Conservation (phyloP, 805 yeast genomes). For the Candida maris region DNA sequence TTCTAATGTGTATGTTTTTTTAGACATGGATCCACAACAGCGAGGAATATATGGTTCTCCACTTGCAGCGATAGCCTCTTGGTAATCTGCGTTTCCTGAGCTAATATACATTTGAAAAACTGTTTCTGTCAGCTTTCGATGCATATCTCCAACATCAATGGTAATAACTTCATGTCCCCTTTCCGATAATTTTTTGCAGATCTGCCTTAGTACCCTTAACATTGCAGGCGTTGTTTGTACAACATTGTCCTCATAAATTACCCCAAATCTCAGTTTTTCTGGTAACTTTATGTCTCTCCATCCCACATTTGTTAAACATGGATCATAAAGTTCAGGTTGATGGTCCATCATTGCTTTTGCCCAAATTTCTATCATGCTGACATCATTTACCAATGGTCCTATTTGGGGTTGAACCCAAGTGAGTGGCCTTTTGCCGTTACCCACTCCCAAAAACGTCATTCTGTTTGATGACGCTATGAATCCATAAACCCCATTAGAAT, state of each 20-base stretch:
- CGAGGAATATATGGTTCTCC: conserved; percentile 7
- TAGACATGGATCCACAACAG: conserved; percentile 5
- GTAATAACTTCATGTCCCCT: conserved; percentile 50
- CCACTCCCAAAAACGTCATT: conserved; percentile 32
- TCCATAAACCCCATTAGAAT: conserved; percentile 50
- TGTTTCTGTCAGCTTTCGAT: conserved; percentile 5
- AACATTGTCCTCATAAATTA: conserved; percentile 38
- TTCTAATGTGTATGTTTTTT: conserved; percentile 2
- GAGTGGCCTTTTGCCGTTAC: conserved; percentile 42
- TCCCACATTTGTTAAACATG: conserved; percentile 40
- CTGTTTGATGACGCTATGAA: conserved; percentile 43
- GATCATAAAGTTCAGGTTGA: conserved; percentile 60
- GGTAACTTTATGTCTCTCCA: conserved; percentile 33
- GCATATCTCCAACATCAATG: conserved; percentile 28
- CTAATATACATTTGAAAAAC: conserved; percentile 7
- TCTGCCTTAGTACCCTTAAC: conserved; percentile 3
- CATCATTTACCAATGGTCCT: conserved; percentile 37
- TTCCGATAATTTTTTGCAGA: conserved; percentile 17
- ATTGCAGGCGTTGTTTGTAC: conserved; percentile 37
- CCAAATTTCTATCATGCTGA: conserved; percentile 51
- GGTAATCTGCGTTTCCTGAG: conserved; percentile 3
- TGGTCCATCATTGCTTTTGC: conserved; percentile 40
- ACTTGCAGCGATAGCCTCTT: conserved; percentile 3
- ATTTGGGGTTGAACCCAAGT: conserved; percentile 44
- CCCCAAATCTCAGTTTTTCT: conserved; percentile 40